Evolutionary conservation across 2,329 filamentous ascomycete genomes (phyloP).

Genomic region (Chaetomium strumarium): DNA sequence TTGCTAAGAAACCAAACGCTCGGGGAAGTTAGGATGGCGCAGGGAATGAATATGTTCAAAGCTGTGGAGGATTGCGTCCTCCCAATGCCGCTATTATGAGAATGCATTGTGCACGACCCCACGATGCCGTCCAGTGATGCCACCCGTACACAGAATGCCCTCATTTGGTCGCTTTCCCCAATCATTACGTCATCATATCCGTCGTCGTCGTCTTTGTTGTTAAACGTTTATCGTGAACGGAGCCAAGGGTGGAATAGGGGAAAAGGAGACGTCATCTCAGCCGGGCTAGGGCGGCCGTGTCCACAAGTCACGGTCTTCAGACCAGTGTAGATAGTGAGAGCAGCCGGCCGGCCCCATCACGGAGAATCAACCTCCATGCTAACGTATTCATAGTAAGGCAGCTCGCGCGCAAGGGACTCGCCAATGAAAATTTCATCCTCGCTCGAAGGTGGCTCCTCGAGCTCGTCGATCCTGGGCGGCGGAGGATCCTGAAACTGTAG

Average conservation of each 20-base stretch:
- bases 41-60: not conserved
- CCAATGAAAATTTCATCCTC: constrained; percentile 39
- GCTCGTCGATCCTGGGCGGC: constrained; percentile 46
- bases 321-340: not conserved
- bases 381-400: constrained; percentile 49
- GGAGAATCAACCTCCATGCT: constrained; percentile 46
- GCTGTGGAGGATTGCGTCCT: not conserved
- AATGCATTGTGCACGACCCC: not conserved
- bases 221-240: constrained; percentile 1
- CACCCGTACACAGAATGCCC: constrained; percentile 4
- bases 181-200: constrained; percentile 11
- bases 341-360: constrained; percentile 10
- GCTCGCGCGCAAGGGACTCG: constrained; percentile 40
- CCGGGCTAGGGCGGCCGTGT: not conserved
- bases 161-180: constrained; percentile 7
- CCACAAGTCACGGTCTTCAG: not conserved
- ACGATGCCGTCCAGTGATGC: constrained; percentile 1
- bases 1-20: not conserved
- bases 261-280: not conserved
- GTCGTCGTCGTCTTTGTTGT: constrained; percentile 8
- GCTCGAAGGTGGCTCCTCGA: constrained; percentile 47
- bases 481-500: constrained; percentile 46
- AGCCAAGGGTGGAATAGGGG: not conserved
- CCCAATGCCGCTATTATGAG: not conserved
- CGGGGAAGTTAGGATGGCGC: not conserved